Evolutionary conservation across 352 stramenopile genomes (phyloP).

Genomic region (Phytophthora foliorum): DNA sequence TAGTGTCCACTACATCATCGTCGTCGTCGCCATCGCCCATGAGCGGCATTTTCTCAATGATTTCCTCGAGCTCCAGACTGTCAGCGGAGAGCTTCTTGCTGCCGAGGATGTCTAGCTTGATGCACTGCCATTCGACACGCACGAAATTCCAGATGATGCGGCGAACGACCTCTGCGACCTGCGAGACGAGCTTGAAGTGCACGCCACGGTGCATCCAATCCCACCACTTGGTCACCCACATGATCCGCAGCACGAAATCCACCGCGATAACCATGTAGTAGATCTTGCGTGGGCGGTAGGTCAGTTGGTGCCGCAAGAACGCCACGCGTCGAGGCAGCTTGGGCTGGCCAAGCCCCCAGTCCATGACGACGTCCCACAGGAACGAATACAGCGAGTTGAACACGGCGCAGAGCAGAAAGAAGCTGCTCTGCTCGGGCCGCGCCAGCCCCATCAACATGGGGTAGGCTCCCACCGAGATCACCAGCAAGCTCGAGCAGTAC

Average conservation of each 20-base stretch:
- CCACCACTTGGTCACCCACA: constrained; percentile 95
- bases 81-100: constrained; percentile 69
- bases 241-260: constrained; percentile 95
- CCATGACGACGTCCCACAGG: constrained; percentile 98
- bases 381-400: constrained; percentile 98
- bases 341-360: constrained; percentile 94
- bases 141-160: constrained; percentile 95
- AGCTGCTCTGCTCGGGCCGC: constrained; percentile 59
- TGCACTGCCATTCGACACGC: constrained; percentile 93
- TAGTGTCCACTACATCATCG: constrained; percentile 21
- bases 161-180: constrained; percentile 94
- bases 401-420: constrained; percentile 83
- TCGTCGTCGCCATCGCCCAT: constrained; percentile 56
- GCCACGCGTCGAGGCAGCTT: constrained; percentile 47
- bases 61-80: constrained; percentile 53
- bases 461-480: constrained; percentile 82
- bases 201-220: constrained; percentile 79
- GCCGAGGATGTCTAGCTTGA: constrained; percentile 78
- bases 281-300: constrained; percentile 62
- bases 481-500: constrained; percentile 83
- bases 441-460: constrained; percentile 72
- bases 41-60: constrained; percentile 61
- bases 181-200: constrained; percentile 85
- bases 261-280: constrained; percentile 95
- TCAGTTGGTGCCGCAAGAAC: constrained; percentile 76